Conservation (phyloP, 1,284 basidiomycete genomes). For the Apiotrichum siamense region DNA sequence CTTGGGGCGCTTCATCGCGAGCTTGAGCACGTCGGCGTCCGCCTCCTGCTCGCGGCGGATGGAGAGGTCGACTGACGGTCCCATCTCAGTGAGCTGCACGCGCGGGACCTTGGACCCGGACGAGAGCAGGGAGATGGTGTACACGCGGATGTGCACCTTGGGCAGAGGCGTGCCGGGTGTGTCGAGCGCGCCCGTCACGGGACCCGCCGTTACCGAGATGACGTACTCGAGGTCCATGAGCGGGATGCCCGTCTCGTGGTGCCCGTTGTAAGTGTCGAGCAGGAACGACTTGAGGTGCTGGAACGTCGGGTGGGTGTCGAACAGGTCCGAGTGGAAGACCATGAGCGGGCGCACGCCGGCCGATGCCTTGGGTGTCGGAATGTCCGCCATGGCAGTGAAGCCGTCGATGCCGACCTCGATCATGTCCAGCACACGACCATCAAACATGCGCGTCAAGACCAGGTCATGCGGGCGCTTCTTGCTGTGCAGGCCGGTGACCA, state of each 20-base stretch:
- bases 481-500: constrained; percentile 82
- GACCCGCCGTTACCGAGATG: constrained; percentile 75
- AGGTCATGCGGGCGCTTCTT: constrained; percentile 93
- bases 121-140: constrained; percentile 67
- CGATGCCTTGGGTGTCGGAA: constrained; percentile 82
- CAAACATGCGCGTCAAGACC: constrained; percentile 81
- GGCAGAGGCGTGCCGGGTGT: constrained; percentile 53
- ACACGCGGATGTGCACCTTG: constrained; percentile 80
- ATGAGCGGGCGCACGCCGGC: constrained; percentile 88
- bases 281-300: constrained; percentile 89
- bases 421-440: constrained; percentile 86
- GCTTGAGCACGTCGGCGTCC: constrained; percentile 71
- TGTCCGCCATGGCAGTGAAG: constrained; percentile 69
- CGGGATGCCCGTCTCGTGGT: constrained; percentile 76
- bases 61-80: constrained; percentile 79
- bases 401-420: constrained; percentile 83
- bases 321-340: constrained; percentile 91
- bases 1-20: constrained; percentile 77
- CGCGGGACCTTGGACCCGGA: constrained; percentile 70
- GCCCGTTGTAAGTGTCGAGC: constrained; percentile 79
- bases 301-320: constrained; percentile 84
- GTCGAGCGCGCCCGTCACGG: constrained; percentile 49
- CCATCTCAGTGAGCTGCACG: constrained; percentile 80
- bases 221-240: constrained; percentile 84
- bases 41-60: constrained; percentile 70